A percentile compares a stretch with the other conserved stretches of the same genome.
Evolutionary conservation across 768 basidiomycete species (phyloP).

Genomic region (Leccinum variicolor): DNA sequence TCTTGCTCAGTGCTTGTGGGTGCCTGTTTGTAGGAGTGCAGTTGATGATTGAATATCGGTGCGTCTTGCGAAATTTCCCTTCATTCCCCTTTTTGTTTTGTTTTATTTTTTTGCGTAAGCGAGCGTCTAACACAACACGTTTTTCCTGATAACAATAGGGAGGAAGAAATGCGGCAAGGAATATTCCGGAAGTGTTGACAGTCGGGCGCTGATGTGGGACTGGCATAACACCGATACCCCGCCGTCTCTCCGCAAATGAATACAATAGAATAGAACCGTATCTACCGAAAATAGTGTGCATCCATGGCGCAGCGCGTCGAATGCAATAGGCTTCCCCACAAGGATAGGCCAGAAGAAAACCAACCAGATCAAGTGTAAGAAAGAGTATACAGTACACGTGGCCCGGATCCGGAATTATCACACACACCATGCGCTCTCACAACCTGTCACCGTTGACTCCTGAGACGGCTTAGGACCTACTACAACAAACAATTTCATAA

Average conservation of each 20-base stretch:
- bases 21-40: conserved; percentile 82
- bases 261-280: not conserved
- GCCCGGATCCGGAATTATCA: not conserved
- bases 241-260: not conserved
- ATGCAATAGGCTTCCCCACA: not conserved
- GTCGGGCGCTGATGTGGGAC: not conserved
- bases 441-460: not conserved
- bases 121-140: not conserved
- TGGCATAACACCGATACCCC: not conserved
- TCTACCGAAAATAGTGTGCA: not conserved
- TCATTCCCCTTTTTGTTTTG: not conserved
- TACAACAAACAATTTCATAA: no score
- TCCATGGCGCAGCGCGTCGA: not conserved
- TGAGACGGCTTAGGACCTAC: no score
- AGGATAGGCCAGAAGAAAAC: not conserved
- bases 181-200: conserved; percentile 49
- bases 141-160: conserved; percentile 37
- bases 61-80: conserved; percentile 22
- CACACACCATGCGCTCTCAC: not conserved
- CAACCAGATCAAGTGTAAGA: no score
- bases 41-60: conserved; percentile 96
- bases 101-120: not conserved
- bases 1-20: conserved; percentile 54
- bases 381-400: not conserved
- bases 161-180: conserved; percentile 68